Evolutionary conservation across 495 filamentous ascomycete genomes (phyloP).

Genomic region (Lasiosphaeria hispida): DNA sequence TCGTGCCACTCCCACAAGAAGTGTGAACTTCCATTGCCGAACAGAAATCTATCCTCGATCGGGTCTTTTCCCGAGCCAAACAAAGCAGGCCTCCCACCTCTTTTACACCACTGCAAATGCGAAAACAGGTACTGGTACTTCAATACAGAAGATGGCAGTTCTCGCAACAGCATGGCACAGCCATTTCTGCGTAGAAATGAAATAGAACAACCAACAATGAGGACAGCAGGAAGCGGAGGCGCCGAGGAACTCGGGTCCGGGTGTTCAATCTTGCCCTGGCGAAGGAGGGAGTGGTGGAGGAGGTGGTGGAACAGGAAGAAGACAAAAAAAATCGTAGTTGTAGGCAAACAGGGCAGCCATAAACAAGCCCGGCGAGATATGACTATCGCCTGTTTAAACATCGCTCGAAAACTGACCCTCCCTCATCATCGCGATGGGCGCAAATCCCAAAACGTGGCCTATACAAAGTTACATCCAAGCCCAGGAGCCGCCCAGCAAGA

Average conservation of each 20-base stretch:
- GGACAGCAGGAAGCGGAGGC: neutral
- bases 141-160: conserved; percentile 21
- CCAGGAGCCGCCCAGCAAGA: neutral
- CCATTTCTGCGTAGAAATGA: neutral
- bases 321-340: too few species aligned
- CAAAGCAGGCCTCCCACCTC: conserved; percentile 15
- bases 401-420: too few species aligned
- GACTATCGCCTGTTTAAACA: too few species aligned
- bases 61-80: neutral
- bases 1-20: conserved; percentile 23
- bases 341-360: too few species aligned
- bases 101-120: conserved; percentile 32
- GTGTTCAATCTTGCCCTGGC: conserved; percentile 10
- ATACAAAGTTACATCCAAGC: conserved; percentile 8
- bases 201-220: neutral
- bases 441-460: neutral
- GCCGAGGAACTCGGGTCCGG: neutral
- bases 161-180: neutral
- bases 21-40: conserved; percentile 38
- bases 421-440: neutral
- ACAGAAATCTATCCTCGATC: conserved; percentile 33
- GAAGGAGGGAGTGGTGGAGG: neutral
- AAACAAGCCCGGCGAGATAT: too few species aligned
- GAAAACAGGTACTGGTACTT: conserved; percentile 23
- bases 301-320: neutral